phyloP scores from a whole-genome alignment of 495 filamentous ascomycete species.

The Talaromyces stipitatus region DNA sequence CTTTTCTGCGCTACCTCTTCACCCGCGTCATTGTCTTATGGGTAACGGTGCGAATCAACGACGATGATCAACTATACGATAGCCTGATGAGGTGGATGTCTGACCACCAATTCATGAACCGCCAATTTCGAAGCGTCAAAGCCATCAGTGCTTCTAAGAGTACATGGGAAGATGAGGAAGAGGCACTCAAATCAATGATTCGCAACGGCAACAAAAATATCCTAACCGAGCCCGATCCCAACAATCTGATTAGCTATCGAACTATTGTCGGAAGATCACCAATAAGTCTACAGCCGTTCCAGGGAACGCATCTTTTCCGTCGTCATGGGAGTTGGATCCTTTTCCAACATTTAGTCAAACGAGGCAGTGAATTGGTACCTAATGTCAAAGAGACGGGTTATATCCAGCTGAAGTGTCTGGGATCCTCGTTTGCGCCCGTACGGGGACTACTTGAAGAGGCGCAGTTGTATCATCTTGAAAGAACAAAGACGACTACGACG shows the following conservation, averaged over 20 bases:
- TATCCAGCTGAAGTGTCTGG: slow-evolving; percentile 1
- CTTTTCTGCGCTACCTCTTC: slow-evolving; percentile 3
- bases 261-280: slow-evolving; percentile 2
- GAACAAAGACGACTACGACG: slow-evolving; percentile 5
- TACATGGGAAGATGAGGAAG: slow-evolving; percentile 8
- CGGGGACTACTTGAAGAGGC: slow-evolving; percentile 1
- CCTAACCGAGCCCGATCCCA: slow-evolving; percentile 3
- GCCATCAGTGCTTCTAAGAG: neutral
- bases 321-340: slow-evolving; percentile 6
- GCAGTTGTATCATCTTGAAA: slow-evolving; percentile 6
- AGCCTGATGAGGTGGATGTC: slow-evolving; percentile 6
- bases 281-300: slow-evolving; percentile 3
- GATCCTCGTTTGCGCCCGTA: slow-evolving; percentile 3
- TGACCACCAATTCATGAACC: slow-evolving; percentile 4
- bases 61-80: slow-evolving; percentile 1
- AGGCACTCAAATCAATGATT: slow-evolving; percentile 4
- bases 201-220: slow-evolving; percentile 2
- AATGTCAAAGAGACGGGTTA: slow-evolving; percentile 7
- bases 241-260: slow-evolving; percentile 8
- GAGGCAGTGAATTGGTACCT: slow-evolving; percentile 1
- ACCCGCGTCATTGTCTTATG: neutral
- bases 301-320: slow-evolving; percentile 3
- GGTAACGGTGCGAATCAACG: slow-evolving; percentile 5
- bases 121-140: slow-evolving; percentile 7
- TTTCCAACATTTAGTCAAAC: neutral